Conservation (phyloP, 2,329 filamentous ascomycete genomes). For the Ascomycota sp. region DNA sequence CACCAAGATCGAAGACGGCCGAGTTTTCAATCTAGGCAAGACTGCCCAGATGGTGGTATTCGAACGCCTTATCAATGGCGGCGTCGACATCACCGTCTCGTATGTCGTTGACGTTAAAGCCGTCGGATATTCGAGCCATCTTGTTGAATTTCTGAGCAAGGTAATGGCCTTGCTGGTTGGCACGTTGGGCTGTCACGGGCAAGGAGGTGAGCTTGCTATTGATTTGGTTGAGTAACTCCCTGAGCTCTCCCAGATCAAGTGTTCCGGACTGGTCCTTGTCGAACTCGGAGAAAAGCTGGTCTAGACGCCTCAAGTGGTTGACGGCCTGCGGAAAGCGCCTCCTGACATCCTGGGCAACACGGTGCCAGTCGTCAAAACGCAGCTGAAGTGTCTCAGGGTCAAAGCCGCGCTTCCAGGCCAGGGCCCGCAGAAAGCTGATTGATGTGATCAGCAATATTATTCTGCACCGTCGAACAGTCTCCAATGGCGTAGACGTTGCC, state of each 20-base stretch:
- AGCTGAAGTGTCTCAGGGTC: slow-evolving; percentile 78
- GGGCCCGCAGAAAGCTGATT: slow-evolving; percentile 70
- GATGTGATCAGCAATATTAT: slow-evolving; percentile 85
- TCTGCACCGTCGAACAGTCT: slow-evolving; percentile 91
- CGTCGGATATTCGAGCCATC: slow-evolving; percentile 57
- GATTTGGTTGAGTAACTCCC: slow-evolving; percentile 75
- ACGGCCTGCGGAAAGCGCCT: slow-evolving; percentile 81
- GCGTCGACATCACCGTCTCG: slow-evolving; percentile 81
- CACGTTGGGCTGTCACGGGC: slow-evolving; percentile 86
- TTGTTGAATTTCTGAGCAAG: slow-evolving; percentile 89
- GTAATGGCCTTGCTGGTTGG: slow-evolving; percentile 88
- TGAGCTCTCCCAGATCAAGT: slow-evolving; percentile 80
- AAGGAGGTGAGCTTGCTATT: slow-evolving; percentile 87
- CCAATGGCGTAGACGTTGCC: slow-evolving; percentile 95
- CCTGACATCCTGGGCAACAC: slow-evolving; percentile 64
- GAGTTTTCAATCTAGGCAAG: slow-evolving; percentile 93
- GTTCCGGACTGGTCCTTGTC: slow-evolving; percentile 87
- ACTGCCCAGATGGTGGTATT: slow-evolving; percentile 80
- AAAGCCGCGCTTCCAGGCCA: slow-evolving; percentile 81
- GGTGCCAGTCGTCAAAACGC: slow-evolving; percentile 72
- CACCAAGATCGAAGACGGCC: slow-evolving; percentile 75
- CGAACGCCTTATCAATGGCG: slow-evolving; percentile 81
- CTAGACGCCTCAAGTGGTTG: slow-evolving; percentile 69
- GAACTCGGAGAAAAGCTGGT: slow-evolving; percentile 79
- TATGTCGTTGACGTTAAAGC: slow-evolving; percentile 59